These are phyloP conservation scores for Pythium pyrilobum DNA, from an alignment of 352 stramenopile species.

Conservation along the genomic window DNA sequence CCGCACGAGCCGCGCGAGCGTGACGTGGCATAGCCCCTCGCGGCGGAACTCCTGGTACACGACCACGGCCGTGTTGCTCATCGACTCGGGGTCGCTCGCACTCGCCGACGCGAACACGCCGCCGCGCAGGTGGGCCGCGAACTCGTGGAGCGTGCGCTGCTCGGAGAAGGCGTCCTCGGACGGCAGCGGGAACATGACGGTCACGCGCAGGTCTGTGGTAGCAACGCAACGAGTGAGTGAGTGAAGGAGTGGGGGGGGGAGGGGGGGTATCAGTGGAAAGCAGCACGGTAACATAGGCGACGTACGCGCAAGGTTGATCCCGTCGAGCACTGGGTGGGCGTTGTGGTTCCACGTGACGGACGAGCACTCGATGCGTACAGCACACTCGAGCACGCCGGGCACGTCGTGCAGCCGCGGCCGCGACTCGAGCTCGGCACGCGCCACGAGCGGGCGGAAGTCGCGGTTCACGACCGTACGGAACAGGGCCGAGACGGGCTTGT, in stretches of 20 bases:
- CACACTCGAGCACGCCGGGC: constrained; percentile 48
- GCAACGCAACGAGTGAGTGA: neutral
- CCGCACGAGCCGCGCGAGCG: constrained; percentile 41
- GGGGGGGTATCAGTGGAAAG: too few relatives aligned
- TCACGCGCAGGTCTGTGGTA: constrained; percentile 28
- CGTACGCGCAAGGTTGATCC: constrained; percentile 18
- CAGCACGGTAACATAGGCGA: constrained; percentile 1
- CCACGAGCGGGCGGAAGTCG: constrained; percentile 43
- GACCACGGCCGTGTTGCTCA: constrained; percentile 17
- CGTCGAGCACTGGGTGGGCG: constrained; percentile 17
- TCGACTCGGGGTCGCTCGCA: constrained; percentile 12
- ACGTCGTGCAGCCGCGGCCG: constrained; percentile 63
- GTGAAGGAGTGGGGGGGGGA: neutral
- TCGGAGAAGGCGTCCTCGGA: constrained; percentile 82
- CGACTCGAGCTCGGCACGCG: constrained; percentile 32
- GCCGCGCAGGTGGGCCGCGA: constrained; percentile 60
- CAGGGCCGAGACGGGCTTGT: constrained; percentile 74
- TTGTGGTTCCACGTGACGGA: constrained; percentile 45
- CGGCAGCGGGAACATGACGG: constrained; percentile 70
- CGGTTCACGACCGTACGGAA: constrained; percentile 70
- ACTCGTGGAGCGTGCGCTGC: constrained; percentile 74
- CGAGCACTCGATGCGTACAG: constrained; percentile 45
- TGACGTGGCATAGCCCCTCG: constrained; percentile 45
- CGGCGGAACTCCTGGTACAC: constrained; percentile 13
- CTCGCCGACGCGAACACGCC: constrained; percentile 32